These are phyloP conservation scores for Setomelanomma holmii DNA, from an alignment of 2,329 filamentous ascomycete species.

Conservation along the genomic window DNA sequence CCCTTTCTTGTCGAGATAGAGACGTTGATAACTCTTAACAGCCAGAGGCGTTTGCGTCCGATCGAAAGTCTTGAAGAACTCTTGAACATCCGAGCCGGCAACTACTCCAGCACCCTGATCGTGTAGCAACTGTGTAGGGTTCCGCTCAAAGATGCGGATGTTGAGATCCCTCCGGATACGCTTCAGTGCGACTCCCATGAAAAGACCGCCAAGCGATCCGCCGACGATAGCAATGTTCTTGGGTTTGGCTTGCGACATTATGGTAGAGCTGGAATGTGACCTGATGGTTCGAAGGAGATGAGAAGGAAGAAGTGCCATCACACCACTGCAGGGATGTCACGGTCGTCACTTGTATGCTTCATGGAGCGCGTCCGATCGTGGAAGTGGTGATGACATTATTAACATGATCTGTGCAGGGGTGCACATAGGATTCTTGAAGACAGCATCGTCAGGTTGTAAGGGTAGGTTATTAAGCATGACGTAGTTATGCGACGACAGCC, in stretches of 20 bases:
- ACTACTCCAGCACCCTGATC: conserved; percentile 39
- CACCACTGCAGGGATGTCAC: background rate
- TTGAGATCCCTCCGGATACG: conserved; percentile 27
- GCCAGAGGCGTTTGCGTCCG: conserved; percentile 22
- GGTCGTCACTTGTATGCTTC: background rate
- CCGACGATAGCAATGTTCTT: conserved; percentile 33
- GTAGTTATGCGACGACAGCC: no score
- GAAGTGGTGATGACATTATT: conserved; percentile 11
- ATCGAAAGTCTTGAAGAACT: conserved; percentile 31
- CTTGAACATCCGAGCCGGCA: conserved; percentile 26
- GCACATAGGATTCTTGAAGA: background rate
- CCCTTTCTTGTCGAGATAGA: conserved; percentile 30
- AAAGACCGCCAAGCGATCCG: conserved; percentile 31
- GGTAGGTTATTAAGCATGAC: conserved; percentile 12
- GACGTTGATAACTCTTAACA: conserved; percentile 24
- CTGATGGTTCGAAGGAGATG: background rate
- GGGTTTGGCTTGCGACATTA: conserved; percentile 19
- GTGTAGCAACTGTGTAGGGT: conserved; percentile 31
- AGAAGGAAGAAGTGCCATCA: background rate
- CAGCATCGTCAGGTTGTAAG: background rate
- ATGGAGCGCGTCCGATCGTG: background rate
- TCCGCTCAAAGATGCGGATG: conserved; percentile 35
- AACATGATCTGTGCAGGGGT: background rate
- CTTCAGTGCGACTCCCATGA: conserved; percentile 29
- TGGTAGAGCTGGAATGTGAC: background rate